Conservation (phyloP, 345 rosid species). For the Boechera divaricarpa region DNA sequence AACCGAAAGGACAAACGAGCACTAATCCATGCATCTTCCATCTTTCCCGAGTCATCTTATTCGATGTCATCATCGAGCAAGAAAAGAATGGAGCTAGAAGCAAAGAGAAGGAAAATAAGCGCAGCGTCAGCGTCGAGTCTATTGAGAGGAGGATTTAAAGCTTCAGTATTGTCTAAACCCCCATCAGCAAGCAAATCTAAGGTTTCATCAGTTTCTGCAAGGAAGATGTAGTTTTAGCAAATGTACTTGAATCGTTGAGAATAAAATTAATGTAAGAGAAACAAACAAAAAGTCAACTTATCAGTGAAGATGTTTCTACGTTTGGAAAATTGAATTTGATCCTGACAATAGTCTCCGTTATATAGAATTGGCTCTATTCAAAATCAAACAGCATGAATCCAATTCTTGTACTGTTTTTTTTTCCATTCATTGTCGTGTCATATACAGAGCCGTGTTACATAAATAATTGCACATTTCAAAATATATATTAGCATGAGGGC, state of each 20-base stretch:
- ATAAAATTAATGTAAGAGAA: constrained; percentile 3
- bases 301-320: constrained; percentile 1
- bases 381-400: too few relatives aligned
- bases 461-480: too few relatives aligned
- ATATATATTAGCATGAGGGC: too few relatives aligned
- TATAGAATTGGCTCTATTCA: too few relatives aligned
- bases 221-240: constrained; percentile 45
- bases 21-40: constrained; percentile 68
- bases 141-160: constrained; percentile 68
- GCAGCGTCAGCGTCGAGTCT: constrained; percentile 68
- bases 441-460: too few relatives aligned
- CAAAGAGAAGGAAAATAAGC: constrained; percentile 81
- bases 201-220: constrained; percentile 38
- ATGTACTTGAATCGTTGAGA: not conserved
- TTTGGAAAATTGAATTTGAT: not conserved
- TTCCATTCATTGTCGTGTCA: too few relatives aligned
- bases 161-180: constrained; percentile 64
- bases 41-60: constrained; percentile 61
- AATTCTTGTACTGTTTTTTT: too few relatives aligned
- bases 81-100: constrained; percentile 67
- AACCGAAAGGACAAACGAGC: constrained; percentile 84
- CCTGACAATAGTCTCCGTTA: not conserved
- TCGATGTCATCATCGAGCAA: constrained; percentile 49
- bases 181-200: constrained; percentile 45
- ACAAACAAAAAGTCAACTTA: not conserved